These are phyloP conservation scores for Scutellaria baicalensis DNA, from an alignment of 257 asterid genomes.

Conservation along the genomic window DNA sequence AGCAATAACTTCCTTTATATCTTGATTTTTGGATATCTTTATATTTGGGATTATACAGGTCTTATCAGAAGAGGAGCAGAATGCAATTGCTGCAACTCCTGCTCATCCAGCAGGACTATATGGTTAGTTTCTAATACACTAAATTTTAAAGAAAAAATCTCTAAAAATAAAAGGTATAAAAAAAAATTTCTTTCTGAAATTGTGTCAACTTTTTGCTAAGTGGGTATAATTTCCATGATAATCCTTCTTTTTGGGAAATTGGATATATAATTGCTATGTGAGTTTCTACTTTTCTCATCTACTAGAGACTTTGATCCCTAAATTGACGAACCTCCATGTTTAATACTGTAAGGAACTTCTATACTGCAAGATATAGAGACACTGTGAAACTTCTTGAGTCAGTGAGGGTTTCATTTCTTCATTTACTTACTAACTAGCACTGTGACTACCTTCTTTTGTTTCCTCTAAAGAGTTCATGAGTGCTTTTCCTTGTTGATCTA, in stretches of 20 bases:
- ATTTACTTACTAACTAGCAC: background rate
- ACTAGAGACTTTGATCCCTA: background rate
- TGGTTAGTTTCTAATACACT: slow-evolving; percentile 43
- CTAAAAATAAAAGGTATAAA: too few species aligned
- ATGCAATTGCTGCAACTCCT: slow-evolving; percentile 83
- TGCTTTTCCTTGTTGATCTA: background rate
- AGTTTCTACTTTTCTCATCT: background rate
- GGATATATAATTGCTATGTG: background rate
- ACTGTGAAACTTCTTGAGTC: background rate
- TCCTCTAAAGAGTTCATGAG: background rate
- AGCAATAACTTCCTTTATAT: background rate
- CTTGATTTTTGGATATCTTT: slow-evolving; percentile 5
- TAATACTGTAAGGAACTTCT: background rate
- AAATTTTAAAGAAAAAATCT: background rate
- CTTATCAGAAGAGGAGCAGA: slow-evolving; percentile 86
- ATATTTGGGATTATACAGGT: slow-evolving; percentile 42
- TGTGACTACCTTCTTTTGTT: background rate
- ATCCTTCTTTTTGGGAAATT: background rate
- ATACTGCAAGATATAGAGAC: background rate
- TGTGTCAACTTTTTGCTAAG: background rate
- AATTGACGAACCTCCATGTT: background rate
- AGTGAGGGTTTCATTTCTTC: background rate
- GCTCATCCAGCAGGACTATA: slow-evolving; percentile 92
- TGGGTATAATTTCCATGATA: background rate
- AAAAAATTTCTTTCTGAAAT: background rate